Base-by-base conservation (phyloP, 257 asterid genomes). In the Gentiana dahurica region DNA sequence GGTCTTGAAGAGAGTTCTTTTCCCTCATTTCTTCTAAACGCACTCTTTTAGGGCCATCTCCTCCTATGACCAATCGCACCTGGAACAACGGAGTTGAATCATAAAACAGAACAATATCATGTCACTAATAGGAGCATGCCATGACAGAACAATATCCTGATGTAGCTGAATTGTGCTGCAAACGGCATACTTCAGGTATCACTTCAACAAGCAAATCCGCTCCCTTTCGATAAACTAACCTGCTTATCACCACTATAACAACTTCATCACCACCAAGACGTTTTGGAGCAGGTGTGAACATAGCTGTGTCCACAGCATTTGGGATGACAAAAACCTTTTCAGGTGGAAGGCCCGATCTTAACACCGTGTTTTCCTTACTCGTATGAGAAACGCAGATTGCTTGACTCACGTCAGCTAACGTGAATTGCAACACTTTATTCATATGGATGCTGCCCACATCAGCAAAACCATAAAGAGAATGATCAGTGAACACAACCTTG, bases 21-120 rank as follows among this genome's bases (percentile, higher is more conserved):
- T 92, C 98, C 72, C 98, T 78, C 98, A 92, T 92, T 78, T 92
- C 97, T 71, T 92, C 98, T 68, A 92, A 61, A 41, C 93, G 81
- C 66, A 92, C 98, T 76, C 97, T 80, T 80, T 88, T 92, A 61
- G 98, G 97, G 61, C 98, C 98, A 71, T 91, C 96, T 43, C 98
- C 98, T 67, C 98, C 98, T 63, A 92, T 69, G 71, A 92, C 64
- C 72, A 92, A 92, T 64, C 93, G 86, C 68, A 92, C 97, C 98
- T 87, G 67, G 49, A 65, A 33, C 57, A 60, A 61, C 33, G 49
- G 67, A 10, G 11, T 44, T 46, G 41, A 11, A 12, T 44, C 5
- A 43, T 15, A 24, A 41, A 57, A 24, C 24, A 24, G 24, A 24
- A 24, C 24, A 24, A 24, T 24, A 24, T 24, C 24, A 24, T 24